phyloP scores from a whole-genome alignment of 345 rosid genomes.

The Euphorbia pulcherrima region DNA sequence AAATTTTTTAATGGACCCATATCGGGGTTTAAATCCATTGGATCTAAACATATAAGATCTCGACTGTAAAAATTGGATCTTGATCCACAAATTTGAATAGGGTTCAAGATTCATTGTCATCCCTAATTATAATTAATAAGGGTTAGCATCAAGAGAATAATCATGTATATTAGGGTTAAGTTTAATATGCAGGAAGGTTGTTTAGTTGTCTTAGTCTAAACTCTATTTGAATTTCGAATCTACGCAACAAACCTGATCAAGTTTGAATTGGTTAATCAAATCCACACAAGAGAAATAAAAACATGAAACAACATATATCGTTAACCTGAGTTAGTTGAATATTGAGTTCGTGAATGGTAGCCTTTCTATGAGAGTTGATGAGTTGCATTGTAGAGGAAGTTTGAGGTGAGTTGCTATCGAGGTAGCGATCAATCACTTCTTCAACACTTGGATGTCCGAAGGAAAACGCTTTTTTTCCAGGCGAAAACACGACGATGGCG shows the following conservation, averaged over 20 bases:
- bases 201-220: neutral
- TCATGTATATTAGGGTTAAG: neutral
- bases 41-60: no score
- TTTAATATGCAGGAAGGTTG: no score
- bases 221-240: no score
- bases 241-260: neutral
- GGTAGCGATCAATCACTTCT: constrained; percentile 21
- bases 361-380: constrained; percentile 45
- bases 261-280: neutral
- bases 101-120: no score
- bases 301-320: no score
- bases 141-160: no score
- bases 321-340: constrained; percentile 25
- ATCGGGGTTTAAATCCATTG: no score
- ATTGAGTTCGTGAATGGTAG: constrained; percentile 44
- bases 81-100: no score
- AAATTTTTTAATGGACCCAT: no score
- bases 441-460: constrained; percentile 25
- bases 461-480: constrained; percentile 27
- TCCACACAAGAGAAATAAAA: neutral
- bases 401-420: constrained; percentile 22
- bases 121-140: no score
- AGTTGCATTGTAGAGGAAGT: no score
- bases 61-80: no score
- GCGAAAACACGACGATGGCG: constrained; percentile 26